These are phyloP conservation scores for Kalanchoe fedtschenkoi DNA, from an alignment of 164 flowering plant species.

Conservation along the genomic window DNA sequence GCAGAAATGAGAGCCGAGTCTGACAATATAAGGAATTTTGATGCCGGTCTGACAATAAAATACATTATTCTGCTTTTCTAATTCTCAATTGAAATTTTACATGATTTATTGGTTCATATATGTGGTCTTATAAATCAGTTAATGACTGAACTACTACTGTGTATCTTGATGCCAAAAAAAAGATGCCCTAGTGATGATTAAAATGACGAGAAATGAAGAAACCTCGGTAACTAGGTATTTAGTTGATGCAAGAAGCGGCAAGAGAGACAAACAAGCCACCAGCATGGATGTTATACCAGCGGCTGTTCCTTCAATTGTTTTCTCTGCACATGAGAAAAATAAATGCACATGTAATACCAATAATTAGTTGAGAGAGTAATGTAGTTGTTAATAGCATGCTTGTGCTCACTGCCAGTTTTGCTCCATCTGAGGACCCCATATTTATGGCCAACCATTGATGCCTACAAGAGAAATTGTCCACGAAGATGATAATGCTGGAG, in stretches of 20 bases:
- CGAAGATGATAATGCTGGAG: background rate
- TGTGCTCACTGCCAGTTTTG: conserved; percentile 81
- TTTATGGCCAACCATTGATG: conserved; percentile 94
- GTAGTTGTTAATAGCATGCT: background rate
- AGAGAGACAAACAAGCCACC: conserved; percentile 70
- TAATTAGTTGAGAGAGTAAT: background rate
- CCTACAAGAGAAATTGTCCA: conserved; percentile 27
- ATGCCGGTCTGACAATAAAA: background rate
- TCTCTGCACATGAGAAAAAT: conserved; percentile 36
- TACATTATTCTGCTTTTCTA: background rate
- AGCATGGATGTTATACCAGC: conserved; percentile 97
- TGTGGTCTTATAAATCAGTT: background rate
- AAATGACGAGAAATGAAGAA: conserved; percentile 17
- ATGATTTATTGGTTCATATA: too few species aligned
- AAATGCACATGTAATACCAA: background rate
- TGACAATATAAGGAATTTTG: background rate
- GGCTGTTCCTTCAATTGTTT: conserved; percentile 96
- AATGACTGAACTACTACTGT: too few species aligned
- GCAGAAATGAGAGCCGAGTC: conserved; percentile 19
- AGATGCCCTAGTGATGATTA: conserved; percentile 1
- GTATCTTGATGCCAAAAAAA: background rate
- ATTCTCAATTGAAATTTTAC: too few species aligned
- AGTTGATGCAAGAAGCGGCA: conserved; percentile 75
- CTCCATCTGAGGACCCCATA: conserved; percentile 98
- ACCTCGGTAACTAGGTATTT: conserved; percentile 74